Percentiles rank a stretch among this genome's conserved stretches.
These are phyloP conservation scores for Periglandula ipomoeae DNA, from an alignment of 2,329 filamentous ascomycete genomes.

Conservation along the genomic window DNA sequence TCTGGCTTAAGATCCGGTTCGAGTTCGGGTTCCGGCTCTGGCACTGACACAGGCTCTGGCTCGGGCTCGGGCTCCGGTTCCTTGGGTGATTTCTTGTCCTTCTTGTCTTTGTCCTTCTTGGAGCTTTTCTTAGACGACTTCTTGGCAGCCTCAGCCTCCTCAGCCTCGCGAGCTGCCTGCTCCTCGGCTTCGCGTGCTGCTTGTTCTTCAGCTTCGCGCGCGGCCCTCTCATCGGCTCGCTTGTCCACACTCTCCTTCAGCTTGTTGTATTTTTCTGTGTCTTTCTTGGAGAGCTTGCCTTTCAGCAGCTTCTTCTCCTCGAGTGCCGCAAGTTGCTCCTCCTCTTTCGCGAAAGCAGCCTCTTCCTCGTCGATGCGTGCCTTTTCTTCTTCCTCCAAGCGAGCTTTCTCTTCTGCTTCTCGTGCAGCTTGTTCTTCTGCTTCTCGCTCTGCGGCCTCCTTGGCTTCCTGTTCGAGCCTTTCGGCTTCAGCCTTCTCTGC, in stretches of 20 bases:
- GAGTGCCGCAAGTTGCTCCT: conserved; percentile 30
- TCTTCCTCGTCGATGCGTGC: conserved; percentile 17
- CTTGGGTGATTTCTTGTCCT: conserved; percentile 12
- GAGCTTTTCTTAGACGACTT: conserved; percentile 33
- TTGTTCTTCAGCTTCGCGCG: conserved; percentile 11
- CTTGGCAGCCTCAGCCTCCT: conserved; percentile 21
- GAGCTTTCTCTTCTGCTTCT: conserved; percentile 21
- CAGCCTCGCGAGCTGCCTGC: conserved; percentile 28
- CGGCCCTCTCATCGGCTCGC: conserved; percentile 23
- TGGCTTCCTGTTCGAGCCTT: conserved; percentile 16
- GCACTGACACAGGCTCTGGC: conserved; percentile 8
- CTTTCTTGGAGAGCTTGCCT: conserved; percentile 33
- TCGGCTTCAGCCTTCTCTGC: conserved; percentile 32
- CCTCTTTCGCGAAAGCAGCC: conserved; percentile 19
- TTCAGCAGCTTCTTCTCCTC: conserved; percentile 42
- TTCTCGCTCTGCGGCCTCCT: conserved; percentile 17
- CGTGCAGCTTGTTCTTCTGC: conserved; percentile 22
- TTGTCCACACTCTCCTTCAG: conserved; percentile 25
- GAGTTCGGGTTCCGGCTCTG: conserved; percentile 11
- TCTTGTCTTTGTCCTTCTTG: conserved; percentile 16
- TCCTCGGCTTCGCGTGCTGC: conserved; percentile 20
- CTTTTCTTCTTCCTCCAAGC: conserved; percentile 16
- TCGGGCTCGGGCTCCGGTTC: conserved; percentile 10
- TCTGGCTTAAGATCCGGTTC: conserved; percentile 29
- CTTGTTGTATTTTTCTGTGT: conserved; percentile 33